A percentile compares a stretch with the other conserved stretches of the same genome.
Evolutionary conservation across 805 yeast genomes (phyloP).

Genomic region (Wickerhamomyces ciferrii): DNA sequence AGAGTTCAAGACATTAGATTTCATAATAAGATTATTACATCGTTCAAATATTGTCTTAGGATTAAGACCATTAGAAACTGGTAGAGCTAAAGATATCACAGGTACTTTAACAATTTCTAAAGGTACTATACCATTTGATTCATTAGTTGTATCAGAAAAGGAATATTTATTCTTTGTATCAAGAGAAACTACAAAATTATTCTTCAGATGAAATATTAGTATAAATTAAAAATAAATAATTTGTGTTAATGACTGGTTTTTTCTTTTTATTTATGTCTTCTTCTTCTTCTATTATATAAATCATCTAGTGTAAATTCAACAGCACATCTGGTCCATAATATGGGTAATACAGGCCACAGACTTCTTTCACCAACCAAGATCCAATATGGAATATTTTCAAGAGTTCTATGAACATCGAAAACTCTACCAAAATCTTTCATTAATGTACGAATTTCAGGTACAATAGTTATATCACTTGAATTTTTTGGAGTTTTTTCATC

Average conservation of each 20-base stretch:
- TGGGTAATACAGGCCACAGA: constrained; percentile 86
- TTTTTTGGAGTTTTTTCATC: constrained; percentile 84
- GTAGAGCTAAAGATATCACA: constrained; percentile 77
- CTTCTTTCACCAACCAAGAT: constrained; percentile 85
- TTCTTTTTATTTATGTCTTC: constrained; percentile 16
- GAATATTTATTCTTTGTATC: constrained; percentile 58
- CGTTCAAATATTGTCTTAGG: constrained; percentile 47
- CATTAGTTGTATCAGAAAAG: constrained; percentile 39
- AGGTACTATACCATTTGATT: constrained; percentile 33
- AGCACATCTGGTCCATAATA: constrained; percentile 82
- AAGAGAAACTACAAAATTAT: constrained; percentile 44
- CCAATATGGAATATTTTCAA: constrained; percentile 90
- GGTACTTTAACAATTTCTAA: constrained; percentile 59
- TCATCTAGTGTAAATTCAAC: constrained; percentile 87
- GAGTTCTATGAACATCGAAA: constrained; percentile 60
- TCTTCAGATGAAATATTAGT: constrained; percentile 26
- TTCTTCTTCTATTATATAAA: constrained; percentile 38
- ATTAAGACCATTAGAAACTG: constrained; percentile 67
- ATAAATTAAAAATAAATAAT: too few relatives aligned
- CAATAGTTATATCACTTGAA: constrained; percentile 82
- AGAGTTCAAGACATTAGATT: constrained; percentile 38
- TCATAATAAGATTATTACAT: constrained; percentile 42
- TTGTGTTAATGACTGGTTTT: too few relatives aligned
- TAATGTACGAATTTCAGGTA: constrained; percentile 75
- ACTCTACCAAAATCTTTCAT: constrained; percentile 23